phyloP scores from a whole-genome alignment of 139 green algal species.

The Micractinium conductrix region DNA sequence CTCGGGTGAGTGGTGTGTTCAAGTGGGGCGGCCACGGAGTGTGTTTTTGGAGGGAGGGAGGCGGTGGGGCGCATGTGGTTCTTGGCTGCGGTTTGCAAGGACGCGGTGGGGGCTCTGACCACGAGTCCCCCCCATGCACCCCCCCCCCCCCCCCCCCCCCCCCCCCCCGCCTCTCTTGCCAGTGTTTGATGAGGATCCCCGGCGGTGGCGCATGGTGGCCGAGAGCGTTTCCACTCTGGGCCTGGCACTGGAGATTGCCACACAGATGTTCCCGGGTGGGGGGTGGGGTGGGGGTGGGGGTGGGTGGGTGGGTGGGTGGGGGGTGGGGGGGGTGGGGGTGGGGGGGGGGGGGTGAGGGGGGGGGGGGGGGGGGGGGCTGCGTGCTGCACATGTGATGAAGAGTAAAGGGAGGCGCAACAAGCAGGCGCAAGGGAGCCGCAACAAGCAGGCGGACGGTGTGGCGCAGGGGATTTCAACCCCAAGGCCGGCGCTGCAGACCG shows the following conservation, averaged over 20 bases:
- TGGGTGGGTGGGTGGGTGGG: not conserved
- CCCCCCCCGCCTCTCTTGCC: not conserved
- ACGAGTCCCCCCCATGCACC: not conserved
- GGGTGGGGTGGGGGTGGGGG: not conserved
- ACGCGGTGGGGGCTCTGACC: not conserved
- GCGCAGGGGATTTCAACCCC: no score
- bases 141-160: no score
- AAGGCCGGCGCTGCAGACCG: no score
- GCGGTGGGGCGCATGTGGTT: not conserved
- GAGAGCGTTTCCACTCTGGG: conserved; percentile 66
- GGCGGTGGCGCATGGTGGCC: conserved; percentile 79
- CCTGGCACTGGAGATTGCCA: conserved; percentile 83
- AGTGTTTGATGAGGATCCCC: conserved; percentile 79
- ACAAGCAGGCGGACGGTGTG: no score
- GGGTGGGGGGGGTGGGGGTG: not conserved
- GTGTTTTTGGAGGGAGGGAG: not conserved
- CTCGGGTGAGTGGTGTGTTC: not conserved
- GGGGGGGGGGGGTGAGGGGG: not conserved
- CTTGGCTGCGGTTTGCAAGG: no score
- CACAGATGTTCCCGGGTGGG: conserved; percentile 60
- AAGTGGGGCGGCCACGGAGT: not conserved
- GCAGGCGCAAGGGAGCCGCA: no score
- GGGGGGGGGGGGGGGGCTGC: no score
- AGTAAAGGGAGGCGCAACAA: no score
- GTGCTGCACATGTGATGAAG: not conserved